Evolutionary conservation across 805 yeast species (phyloP).

Genomic region (Lipomyces orientalis): DNA sequence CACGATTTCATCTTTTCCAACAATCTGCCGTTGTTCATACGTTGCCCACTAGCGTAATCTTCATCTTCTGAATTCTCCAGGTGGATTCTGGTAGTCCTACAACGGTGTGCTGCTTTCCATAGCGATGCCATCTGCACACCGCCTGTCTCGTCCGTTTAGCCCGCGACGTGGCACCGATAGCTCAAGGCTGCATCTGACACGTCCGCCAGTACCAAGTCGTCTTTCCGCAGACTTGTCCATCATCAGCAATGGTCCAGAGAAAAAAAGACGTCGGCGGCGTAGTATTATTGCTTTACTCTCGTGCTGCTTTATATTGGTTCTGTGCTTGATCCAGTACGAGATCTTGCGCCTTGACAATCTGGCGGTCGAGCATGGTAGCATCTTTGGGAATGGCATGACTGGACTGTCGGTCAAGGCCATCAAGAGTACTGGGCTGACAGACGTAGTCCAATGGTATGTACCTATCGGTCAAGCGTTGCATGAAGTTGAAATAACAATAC

Average conservation of each 20-base stretch:
- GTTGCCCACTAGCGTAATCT: background rate
- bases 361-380: background rate
- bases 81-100: background rate
- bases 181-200: background rate
- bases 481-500: background rate
- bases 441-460: conserved; percentile 12
- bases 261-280: background rate
- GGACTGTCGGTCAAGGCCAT: background rate
- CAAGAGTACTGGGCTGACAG: conserved; percentile 2
- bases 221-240: background rate
- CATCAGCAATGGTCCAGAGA: background rate
- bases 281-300: background rate
- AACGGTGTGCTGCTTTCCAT: background rate
- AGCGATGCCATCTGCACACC: background rate
- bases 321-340: background rate
- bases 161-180: background rate
- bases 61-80: background rate
- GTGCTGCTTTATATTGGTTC: background rate
- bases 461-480: background rate
- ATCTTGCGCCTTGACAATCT: background rate
- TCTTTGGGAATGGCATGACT: background rate
- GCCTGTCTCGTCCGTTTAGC: background rate
- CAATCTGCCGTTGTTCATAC: background rate
- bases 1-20: background rate
- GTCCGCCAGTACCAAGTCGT: background rate